phyloP scores from a whole-genome alignment of 2,329 filamentous ascomycete genomes.

The Berkeleyomyces rouxiae region DNA sequence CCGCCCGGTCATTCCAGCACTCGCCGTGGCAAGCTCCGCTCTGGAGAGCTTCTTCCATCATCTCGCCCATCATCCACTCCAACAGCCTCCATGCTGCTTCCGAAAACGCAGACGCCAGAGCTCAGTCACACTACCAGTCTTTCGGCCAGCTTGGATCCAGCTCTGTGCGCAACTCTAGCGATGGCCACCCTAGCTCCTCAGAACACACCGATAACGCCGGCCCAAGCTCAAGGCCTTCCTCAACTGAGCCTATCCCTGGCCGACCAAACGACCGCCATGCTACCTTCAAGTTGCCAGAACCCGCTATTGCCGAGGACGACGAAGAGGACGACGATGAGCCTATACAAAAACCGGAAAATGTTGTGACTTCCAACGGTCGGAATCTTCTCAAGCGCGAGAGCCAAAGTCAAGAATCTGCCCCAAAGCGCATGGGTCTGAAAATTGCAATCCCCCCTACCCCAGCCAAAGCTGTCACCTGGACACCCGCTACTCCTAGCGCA shows the following conservation, averaged over 20 bases:
- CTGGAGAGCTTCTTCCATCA: constrained; percentile 20
- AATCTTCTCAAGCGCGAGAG: constrained; percentile 4
- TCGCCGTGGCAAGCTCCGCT: not conserved
- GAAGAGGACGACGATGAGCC: constrained; percentile 1
- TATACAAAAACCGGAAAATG: constrained; percentile 1
- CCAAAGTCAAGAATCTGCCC: not conserved
- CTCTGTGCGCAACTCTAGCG: constrained; percentile 6
- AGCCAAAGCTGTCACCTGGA: not conserved
- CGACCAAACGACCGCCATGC: constrained; percentile 12
- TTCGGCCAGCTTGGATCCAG: not conserved
- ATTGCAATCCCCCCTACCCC: not conserved
- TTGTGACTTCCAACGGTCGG: not conserved
- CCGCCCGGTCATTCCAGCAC: not conserved
- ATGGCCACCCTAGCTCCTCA: not conserved
- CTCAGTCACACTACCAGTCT: not conserved
- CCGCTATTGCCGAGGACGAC: constrained; percentile 27
- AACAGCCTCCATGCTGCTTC: not conserved
- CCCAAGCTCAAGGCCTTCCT: not conserved
- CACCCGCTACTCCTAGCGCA: constrained; percentile 18
- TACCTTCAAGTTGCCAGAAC: constrained; percentile 36
- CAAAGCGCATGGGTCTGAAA: not conserved
- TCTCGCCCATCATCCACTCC: constrained; percentile 19
- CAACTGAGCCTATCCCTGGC: not conserved
- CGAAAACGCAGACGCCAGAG: not conserved
- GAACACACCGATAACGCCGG: not conserved